Percentiles rank a stretch among this genome's conserved stretches.
Evolutionary conservation across 331 rosid genomes (phyloP).

Genomic region (Malus hybrid): DNA sequence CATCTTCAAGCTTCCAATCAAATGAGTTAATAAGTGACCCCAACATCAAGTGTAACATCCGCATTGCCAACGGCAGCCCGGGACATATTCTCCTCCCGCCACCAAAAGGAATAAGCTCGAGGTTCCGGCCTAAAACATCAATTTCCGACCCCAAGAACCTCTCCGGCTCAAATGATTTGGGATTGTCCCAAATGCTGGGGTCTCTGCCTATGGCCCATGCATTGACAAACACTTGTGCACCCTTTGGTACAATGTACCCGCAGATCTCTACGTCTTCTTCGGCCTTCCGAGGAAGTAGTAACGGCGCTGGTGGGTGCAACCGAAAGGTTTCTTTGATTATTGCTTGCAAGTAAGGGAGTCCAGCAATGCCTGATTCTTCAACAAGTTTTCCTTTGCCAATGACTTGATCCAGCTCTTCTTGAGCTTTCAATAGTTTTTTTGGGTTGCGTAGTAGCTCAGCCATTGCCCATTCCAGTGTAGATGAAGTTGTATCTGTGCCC

Average conservation of each 20-base stretch:
- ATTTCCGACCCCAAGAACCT: conserved; percentile 18
- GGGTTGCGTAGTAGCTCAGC: conserved; percentile 19
- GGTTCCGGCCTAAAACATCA: conserved; percentile 8
- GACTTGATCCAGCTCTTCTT: conserved; percentile 5
- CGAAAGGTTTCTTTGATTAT: conserved; percentile 19
- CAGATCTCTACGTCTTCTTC: conserved; percentile 9
- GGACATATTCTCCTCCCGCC: conserved; percentile 23
- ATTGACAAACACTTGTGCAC: conserved; percentile 13
- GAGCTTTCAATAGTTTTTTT: conserved; percentile 1
- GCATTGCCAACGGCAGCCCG: conserved; percentile 17
- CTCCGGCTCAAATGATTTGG: conserved; percentile 17
- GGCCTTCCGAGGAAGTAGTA: conserved; percentile 13
- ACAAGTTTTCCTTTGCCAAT: conserved; percentile 9
- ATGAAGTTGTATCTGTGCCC: conserved; percentile 19
- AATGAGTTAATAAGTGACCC: conserved; percentile 14
- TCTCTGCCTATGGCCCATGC: conserved; percentile 24
- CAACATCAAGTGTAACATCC: conserved; percentile 20
- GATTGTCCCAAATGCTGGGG: conserved; percentile 16
- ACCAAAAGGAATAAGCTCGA: conserved; percentile 25
- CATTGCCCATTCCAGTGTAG: conserved; percentile 27
- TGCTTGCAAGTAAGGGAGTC: conserved; percentile 26
- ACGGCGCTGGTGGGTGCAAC: conserved; percentile 15
- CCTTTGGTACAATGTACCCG: conserved; percentile 3
- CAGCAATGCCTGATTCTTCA: conserved; percentile 14
- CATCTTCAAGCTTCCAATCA: conserved; percentile 21